phyloP scores from a whole-genome alignment of 129 eudicot species.

The Flaveria robusta region DNA sequence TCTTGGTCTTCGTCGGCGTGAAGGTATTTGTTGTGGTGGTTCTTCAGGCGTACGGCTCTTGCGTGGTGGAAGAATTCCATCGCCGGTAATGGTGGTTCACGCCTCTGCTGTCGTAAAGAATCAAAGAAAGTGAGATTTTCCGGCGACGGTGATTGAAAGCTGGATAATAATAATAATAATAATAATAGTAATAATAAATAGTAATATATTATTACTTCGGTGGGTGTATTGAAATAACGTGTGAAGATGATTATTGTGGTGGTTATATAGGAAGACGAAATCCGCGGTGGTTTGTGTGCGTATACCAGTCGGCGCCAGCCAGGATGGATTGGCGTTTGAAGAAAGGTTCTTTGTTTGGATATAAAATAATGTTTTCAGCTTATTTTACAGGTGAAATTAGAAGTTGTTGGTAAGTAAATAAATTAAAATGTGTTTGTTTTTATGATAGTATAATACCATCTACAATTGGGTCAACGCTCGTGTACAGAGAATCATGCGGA shows the following conservation, averaged over 20 bases:
- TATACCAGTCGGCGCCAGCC: slow-evolving; percentile 36
- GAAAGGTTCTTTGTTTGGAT: no score
- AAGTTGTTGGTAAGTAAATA: no score
- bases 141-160: not conserved
- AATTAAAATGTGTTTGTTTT: no score
- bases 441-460: no score
- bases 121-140: not conserved
- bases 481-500: no score
- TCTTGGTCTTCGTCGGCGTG: slow-evolving; percentile 78
- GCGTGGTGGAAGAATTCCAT: slow-evolving; percentile 73
- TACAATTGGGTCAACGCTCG: no score
- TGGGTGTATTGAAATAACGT: no score
- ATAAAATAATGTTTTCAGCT: no score
- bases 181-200: no score
- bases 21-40: slow-evolving; percentile 66
- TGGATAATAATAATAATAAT: no score
- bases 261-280: not conserved
- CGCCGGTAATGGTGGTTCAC: slow-evolving; percentile 9
- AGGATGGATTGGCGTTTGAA: not conserved
- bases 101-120: not conserved
- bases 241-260: not conserved
- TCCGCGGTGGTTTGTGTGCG: not conserved
- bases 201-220: no score
- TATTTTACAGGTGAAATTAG: no score
- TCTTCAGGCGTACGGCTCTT: slow-evolving; percentile 63